phyloP scores from a whole-genome alignment of 495 filamentous ascomycete genomes.

The Pseudevernia furfuracea region DNA sequence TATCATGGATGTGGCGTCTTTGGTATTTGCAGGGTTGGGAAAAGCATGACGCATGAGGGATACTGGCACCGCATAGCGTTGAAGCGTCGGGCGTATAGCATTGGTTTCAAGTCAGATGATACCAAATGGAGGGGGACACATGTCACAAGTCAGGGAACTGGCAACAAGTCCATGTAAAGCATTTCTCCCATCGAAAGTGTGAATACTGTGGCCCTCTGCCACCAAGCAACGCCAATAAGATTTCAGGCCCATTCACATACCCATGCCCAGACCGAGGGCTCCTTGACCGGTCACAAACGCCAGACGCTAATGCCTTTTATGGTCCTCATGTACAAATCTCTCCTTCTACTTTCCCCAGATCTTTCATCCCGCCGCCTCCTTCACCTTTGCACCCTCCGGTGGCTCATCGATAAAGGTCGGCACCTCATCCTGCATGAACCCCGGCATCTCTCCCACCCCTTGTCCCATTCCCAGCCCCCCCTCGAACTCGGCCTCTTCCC shows the following conservation, averaged over 20 bases:
- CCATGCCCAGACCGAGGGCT: neutral
- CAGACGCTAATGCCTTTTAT: neutral
- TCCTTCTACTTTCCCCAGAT: neutral
- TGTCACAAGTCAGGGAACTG: neutral
- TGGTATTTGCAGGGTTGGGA: conserved; percentile 60
- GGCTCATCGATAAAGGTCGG: conserved; percentile 87
- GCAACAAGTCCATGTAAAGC: neutral
- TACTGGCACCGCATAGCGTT: neutral
- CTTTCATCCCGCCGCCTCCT: conserved; percentile 60
- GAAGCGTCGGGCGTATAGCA: neutral
- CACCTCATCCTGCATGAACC: conserved; percentile 80
- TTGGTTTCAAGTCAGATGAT: neutral
- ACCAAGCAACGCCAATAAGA: neutral
- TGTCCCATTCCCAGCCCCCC: conserved; percentile 47
- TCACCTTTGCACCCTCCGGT: conserved; percentile 63
- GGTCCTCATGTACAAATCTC: neutral
- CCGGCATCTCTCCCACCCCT: conserved; percentile 56
- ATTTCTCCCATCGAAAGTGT: neutral
- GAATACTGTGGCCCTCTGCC: neutral
- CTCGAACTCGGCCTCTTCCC: conserved; percentile 78
- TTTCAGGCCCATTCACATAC: neutral
- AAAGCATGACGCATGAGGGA: conserved; percentile 31
- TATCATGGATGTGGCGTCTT: conserved; percentile 64
- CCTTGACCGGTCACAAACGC: neutral
- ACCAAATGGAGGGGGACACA: neutral